Conservation (phyloP, 1,284 basidiomycete species). For the Tilletia horrida region DNA sequence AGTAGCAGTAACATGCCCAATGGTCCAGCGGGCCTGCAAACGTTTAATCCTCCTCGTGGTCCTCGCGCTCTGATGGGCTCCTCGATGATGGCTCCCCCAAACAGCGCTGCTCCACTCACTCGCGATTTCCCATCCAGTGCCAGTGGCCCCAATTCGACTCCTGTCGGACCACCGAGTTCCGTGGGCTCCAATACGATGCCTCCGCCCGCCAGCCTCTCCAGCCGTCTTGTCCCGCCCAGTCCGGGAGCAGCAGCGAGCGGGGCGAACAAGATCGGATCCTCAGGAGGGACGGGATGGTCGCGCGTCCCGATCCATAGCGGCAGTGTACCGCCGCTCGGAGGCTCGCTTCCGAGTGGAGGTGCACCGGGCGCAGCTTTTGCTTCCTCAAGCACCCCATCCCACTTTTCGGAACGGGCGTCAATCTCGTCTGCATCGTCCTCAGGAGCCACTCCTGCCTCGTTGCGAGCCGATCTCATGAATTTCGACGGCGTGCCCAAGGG, state of each 20-base stretch:
- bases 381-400: neutral
- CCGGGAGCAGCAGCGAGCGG: neutral
- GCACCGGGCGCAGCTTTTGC: neutral
- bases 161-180: too few relatives aligned
- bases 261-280: conserved; percentile 7
- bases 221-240: too few relatives aligned
- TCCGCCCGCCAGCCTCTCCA: too few relatives aligned
- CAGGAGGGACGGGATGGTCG: conserved; percentile 9
- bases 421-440: neutral
- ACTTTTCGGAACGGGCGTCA: neutral
- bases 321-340: too few relatives aligned
- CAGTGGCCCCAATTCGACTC: neutral
- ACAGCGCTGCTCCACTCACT: neutral
- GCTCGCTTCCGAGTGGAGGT: neutral
- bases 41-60: conserved; percentile 12
- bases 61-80: conserved; percentile 9
- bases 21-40: neutral
- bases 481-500: conserved; percentile 40
- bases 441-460: neutral
- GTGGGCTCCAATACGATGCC: too few relatives aligned
- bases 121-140: too few relatives aligned
- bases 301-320: neutral
- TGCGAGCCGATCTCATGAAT: conserved; percentile 21
- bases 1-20: neutral
- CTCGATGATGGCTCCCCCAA: neutral